Conservation (phyloP, 139 green algal genomes). For the Chlorella sp. region DNA sequence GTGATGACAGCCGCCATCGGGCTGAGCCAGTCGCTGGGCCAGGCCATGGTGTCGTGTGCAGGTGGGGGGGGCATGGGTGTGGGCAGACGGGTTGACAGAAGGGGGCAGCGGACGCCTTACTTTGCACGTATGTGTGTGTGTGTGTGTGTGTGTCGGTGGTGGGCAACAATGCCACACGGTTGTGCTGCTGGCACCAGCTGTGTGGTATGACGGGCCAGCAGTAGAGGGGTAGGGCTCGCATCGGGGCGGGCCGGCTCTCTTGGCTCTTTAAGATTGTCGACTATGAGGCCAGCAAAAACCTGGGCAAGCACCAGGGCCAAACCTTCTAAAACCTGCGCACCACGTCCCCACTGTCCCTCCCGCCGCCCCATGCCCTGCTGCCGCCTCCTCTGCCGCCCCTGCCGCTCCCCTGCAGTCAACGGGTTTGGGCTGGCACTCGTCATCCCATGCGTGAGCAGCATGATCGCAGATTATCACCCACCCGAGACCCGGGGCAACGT, state of each 20-base stretch:
- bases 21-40: slow-evolving; percentile 55
- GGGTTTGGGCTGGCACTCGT: slow-evolving; percentile 78
- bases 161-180: not conserved
- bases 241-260: too few relatives aligned
- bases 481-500: slow-evolving; percentile 64
- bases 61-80: not conserved
- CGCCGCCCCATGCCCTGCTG: not conserved
- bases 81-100: not conserved
- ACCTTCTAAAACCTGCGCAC: too few relatives aligned
- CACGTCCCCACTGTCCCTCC: too few relatives aligned
- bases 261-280: too few relatives aligned
- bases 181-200: not conserved
- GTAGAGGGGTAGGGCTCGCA: too few relatives aligned
- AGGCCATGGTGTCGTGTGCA: slow-evolving; percentile 57
- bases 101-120: not conserved
- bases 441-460: slow-evolving; percentile 69
- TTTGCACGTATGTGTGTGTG: too few relatives aligned
- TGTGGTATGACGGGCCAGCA: too few relatives aligned
- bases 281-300: too few relatives aligned
- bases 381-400: not conserved
- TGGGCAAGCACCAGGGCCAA: too few relatives aligned
- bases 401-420: slow-evolving; percentile 58
- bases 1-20: slow-evolving; percentile 76
- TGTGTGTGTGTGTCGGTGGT: not conserved
- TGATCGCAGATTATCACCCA: slow-evolving; percentile 77